Evolutionary conservation across 345 rosid genomes (phyloP).

Genomic region (Brassica rapa): DNA sequence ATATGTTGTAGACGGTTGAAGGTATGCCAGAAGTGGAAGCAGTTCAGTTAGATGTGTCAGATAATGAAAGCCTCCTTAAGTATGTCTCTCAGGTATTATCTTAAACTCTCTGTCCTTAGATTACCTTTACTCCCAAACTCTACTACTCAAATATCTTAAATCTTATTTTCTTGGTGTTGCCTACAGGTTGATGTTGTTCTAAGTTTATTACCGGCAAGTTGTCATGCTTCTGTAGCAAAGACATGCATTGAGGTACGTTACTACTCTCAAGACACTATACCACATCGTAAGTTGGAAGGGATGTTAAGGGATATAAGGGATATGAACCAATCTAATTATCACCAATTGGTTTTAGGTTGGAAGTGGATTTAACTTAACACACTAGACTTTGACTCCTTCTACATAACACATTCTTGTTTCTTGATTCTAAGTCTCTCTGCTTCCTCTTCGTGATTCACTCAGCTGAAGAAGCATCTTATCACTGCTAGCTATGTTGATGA

Average conservation of each 20-base stretch:
- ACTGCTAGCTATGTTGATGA: conserved; percentile 96
- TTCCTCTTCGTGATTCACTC: conserved; percentile 33
- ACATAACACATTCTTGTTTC: conserved; percentile 9
- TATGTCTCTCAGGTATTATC: conserved; percentile 69
- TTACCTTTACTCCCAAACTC: conserved; percentile 5
- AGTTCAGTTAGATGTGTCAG: conserved; percentile 70
- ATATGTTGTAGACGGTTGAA: conserved; percentile 57
- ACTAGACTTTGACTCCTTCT: conserved; percentile 4
- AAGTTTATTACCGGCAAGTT: conserved; percentile 81
- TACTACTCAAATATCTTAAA: background rate
- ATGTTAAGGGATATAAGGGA: too few relatives aligned
- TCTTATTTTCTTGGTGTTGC: background rate
- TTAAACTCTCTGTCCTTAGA: conserved; percentile 5
- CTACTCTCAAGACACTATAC: background rate
- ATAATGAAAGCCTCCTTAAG: conserved; percentile 62
- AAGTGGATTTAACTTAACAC: background rate
- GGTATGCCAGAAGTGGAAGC: conserved; percentile 79
- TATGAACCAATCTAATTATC: too few relatives aligned
- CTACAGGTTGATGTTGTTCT: conserved; percentile 83
- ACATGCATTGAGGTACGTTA: conserved; percentile 74
- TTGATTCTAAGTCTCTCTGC: background rate
- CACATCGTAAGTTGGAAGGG: too few relatives aligned
- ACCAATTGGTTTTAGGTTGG: too few relatives aligned
- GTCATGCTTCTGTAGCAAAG: conserved; percentile 68
- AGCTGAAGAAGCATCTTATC: conserved; percentile 87